Evolutionary conservation across 345 rosid species (phyloP), one percentile per base, ranked within the genome.

Genomic region (Camelina sativa): DNA sequence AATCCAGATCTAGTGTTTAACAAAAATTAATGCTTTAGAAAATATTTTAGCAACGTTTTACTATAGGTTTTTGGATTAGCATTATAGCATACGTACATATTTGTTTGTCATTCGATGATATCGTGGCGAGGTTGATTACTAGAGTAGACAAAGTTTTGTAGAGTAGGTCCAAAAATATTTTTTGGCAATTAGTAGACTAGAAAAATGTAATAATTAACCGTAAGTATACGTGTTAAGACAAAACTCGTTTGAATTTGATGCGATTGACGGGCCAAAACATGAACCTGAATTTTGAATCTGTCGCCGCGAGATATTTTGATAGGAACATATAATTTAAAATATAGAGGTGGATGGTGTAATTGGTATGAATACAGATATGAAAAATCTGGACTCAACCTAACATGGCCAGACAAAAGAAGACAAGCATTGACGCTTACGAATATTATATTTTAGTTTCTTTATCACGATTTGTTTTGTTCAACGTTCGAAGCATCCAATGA

Each of bases 401-500:
- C 62, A 67, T 59, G 47, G 22, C 55, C 68, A 60, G 51, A 67
- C 73, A 51, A 19, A 59, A 68, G 46, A 62, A 61, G 74, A 76
- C 75, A 76, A 73, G 23, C 20, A 46, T 66, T 22, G 65, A 73
- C 17, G 51, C 62, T 67, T 48, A 35, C 60, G 28, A 67, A 60
- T 52, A 57, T 52, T 17, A 60, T 52, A 57, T 52, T 17, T 65
- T 62, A 43, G 51, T 23, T 71, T 23, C 40, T 55, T 65, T 55
- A 55, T 40, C 28, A 5, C n/a, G 59, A 30, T 73, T 19, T 54
- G 41, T 65, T 72, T 47, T 44, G 71, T 65, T 56, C 59, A 16
- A 65, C 35, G 60, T 58, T 66, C 22, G 54, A 37, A 66, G 67
- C 73, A 75, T 75, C 73, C 78, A 75, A 59, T 59, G 62, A 67